These are phyloP conservation scores for Eucalyptus coolabah DNA, from an alignment of 345 rosid species.

Conservation along the genomic window DNA sequence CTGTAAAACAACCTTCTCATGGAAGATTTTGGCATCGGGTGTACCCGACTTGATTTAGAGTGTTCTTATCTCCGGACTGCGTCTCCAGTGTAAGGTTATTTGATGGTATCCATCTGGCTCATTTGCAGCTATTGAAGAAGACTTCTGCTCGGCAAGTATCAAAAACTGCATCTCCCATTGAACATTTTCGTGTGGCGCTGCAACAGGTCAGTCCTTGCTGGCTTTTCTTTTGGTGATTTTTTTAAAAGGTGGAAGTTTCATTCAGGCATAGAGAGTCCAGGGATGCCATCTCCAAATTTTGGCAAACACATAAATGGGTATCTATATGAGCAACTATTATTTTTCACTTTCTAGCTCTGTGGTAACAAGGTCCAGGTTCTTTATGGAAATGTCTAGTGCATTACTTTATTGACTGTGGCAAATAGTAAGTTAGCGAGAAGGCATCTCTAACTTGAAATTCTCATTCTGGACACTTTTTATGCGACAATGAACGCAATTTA, in stretches of 20 bases:
- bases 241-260: not conserved
- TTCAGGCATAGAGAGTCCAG: not conserved
- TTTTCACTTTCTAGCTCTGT: not conserved
- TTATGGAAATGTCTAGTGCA: not conserved
- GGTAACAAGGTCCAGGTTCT: not conserved
- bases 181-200: constrained; percentile 52
- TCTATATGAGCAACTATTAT: not conserved
- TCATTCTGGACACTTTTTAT: not conserved
- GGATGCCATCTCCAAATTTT: not conserved
- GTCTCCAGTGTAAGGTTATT: not conserved
- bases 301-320: not conserved
- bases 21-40: not conserved
- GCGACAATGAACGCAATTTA: not conserved
- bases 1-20: not conserved
- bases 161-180: constrained; percentile 56
- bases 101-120: constrained; percentile 11
- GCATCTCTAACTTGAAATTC: not conserved
- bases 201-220: constrained; percentile 42
- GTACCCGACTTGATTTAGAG: not conserved
- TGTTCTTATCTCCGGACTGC: not conserved
- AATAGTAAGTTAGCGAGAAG: not conserved
- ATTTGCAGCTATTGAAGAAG: constrained; percentile 69
- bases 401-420: not conserved
- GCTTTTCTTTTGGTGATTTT: not conserved
- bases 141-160: constrained; percentile 59